Evolutionary conservation across 2,329 filamentous ascomycete species (phyloP).

Genomic region (Chaetomium strumarium): DNA sequence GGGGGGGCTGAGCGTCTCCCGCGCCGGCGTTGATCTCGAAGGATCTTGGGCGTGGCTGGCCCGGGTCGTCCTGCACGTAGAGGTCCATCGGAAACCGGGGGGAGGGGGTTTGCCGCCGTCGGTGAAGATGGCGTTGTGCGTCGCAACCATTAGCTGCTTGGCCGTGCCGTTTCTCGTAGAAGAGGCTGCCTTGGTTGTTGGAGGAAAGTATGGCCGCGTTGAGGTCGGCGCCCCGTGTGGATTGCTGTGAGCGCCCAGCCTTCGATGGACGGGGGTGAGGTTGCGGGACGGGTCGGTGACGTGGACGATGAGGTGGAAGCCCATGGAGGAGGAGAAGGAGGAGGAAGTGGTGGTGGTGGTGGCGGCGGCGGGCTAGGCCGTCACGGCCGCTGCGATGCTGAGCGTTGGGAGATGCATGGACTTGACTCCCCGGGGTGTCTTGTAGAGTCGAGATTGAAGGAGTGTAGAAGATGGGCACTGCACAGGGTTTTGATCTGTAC

Average conservation of each 20-base stretch:
- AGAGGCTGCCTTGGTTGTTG: conserved; percentile 29
- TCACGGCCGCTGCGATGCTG: background rate
- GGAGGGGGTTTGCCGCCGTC: background rate
- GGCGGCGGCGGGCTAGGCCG: background rate
- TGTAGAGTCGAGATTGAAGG: background rate
- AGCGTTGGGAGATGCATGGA: conserved; percentile 1
- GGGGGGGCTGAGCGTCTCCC: conserved; percentile 33
- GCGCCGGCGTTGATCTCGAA: conserved; percentile 34
- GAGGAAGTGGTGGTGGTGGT: background rate
- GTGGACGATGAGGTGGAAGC: conserved; percentile 11
- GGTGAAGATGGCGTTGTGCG: conserved; percentile 31
- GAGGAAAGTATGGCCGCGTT: conserved; percentile 33
- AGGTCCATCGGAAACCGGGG: conserved; percentile 26
- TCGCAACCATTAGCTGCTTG: conserved; percentile 26
- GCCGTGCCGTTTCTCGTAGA: conserved; percentile 48
- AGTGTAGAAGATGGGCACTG: background rate
- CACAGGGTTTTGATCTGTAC: background rate
- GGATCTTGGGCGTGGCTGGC: conserved; percentile 23
- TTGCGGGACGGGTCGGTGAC: conserved; percentile 37
- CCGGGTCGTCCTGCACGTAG: conserved; percentile 24
- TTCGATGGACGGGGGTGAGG: conserved; percentile 37
- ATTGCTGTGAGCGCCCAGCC: conserved; percentile 36
- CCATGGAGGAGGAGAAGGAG: background rate
- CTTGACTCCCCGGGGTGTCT: too few species aligned
- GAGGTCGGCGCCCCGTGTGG: conserved; percentile 38